Percentiles rank a stretch among this genome's conserved stretches.
phyloP scores from a whole-genome alignment of 1,284 basidiomycete species.

The Acaromyces ingoldii region DNA sequence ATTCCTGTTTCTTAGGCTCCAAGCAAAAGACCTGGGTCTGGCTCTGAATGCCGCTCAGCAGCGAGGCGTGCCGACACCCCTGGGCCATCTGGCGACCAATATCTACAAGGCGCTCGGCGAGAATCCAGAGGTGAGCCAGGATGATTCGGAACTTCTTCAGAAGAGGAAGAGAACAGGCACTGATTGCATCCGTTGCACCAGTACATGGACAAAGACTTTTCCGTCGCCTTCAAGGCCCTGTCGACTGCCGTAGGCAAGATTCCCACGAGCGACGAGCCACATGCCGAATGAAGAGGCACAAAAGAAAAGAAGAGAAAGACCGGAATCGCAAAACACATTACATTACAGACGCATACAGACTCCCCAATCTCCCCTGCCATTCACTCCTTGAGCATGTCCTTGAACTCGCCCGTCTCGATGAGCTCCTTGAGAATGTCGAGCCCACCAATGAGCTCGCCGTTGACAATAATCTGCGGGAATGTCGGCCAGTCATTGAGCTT shows the following conservation, averaged over 20 bases:
- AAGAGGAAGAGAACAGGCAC: background rate
- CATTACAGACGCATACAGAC: too few species aligned
- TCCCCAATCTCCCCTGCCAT: too few species aligned
- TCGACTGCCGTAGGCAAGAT: conserved; percentile 21
- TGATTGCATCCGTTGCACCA: background rate
- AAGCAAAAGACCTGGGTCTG: conserved; percentile 36
- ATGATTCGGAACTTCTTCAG: conserved; percentile 6
- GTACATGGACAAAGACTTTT: conserved; percentile 36
- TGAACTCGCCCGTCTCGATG: conserved; percentile 60
- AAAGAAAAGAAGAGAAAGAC: too few species aligned
- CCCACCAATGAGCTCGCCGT: conserved; percentile 69
- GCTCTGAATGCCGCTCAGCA: conserved; percentile 37
- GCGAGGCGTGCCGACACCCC: conserved; percentile 33
- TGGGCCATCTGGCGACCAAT: conserved; percentile 26
- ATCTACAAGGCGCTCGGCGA: conserved; percentile 35
- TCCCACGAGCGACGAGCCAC: too few species aligned
- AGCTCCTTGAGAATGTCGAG: conserved; percentile 55
- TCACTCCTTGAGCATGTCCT: conserved; percentile 58
- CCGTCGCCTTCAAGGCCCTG: conserved; percentile 37
- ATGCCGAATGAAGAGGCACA: too few species aligned
- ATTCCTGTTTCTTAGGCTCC: conserved; percentile 4
- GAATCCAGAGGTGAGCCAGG: conserved; percentile 18
- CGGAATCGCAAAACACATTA: too few species aligned
- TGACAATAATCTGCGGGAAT: conserved; percentile 67
- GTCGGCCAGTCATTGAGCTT: conserved; percentile 76